A percentile compares a stretch with the other conserved stretches of the same genome.
These are phyloP conservation scores for Paramecium caudatum DNA, from an alignment of 73 alveolate genomes.

Conservation along the genomic window DNA sequence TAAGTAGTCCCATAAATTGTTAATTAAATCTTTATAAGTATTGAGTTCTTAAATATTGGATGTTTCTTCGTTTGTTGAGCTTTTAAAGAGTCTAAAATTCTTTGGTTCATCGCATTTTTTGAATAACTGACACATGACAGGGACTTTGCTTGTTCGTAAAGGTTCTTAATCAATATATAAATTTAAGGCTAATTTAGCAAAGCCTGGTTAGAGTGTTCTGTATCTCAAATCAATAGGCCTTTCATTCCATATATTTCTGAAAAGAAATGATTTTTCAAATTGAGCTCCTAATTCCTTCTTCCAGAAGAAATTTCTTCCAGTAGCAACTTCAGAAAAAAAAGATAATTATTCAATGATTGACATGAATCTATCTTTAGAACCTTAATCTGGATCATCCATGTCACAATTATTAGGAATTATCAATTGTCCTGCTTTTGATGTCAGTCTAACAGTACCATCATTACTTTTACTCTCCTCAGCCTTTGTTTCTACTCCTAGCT, in stretches of 20 bases:
- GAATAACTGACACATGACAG: constrained; percentile 46
- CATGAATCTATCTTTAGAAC: constrained; percentile 7
- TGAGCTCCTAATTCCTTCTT: constrained; percentile 57
- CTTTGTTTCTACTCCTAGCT: constrained; percentile 67
- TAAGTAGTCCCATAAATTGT: constrained; percentile 10
- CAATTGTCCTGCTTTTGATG: constrained; percentile 47
- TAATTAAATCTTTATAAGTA: constrained; percentile 50
- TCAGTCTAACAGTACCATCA: constrained; percentile 52
- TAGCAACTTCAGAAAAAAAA: constrained; percentile 62
- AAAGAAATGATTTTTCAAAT: constrained; percentile 67
- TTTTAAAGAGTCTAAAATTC: constrained; percentile 31
- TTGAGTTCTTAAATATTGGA: constrained; percentile 36
- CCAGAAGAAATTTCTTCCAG: constrained; percentile 59
- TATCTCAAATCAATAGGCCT: constrained; percentile 44
- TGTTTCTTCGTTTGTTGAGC: neutral
- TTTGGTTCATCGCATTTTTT: constrained; percentile 14
- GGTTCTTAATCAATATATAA: constrained; percentile 65
- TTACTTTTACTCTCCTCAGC: constrained; percentile 33
- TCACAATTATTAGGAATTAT: constrained; percentile 42
- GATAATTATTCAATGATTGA: constrained; percentile 12
- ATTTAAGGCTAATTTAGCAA: constrained; percentile 64
- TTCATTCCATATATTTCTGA: constrained; percentile 54
- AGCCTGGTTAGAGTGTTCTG: constrained; percentile 42
- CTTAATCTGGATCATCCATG: neutral
- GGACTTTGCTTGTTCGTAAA: constrained; percentile 14